A percentile compares a stretch with the other conserved stretches of the same genome.
Conservation (phyloP, 768 basidiomycete species). For the Amanita rubescens region DNA sequence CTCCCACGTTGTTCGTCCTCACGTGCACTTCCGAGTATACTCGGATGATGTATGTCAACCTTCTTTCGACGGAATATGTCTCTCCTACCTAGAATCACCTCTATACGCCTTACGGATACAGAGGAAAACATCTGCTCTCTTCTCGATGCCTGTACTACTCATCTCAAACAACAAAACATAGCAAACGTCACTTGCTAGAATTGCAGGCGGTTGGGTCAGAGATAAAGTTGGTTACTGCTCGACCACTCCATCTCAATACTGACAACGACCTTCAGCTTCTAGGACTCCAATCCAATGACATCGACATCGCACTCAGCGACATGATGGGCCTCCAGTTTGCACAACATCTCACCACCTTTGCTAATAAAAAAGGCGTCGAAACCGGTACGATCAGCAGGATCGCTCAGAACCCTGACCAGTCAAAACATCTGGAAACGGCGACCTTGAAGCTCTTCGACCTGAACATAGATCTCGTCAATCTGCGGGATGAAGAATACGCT, state of each 20-base stretch:
- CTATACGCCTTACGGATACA: constrained; percentile 53
- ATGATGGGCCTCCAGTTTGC: constrained; percentile 93
- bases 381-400: constrained; percentile 71
- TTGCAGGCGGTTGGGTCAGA: constrained; percentile 98
- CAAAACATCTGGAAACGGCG: constrained; percentile 96
- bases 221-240: constrained; percentile 68
- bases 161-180: constrained; percentile 47
- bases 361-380: constrained; percentile 39
- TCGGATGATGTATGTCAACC: too few relatives aligned
- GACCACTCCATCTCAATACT: background rate
- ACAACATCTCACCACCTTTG: constrained; percentile 61
- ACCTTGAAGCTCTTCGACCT: constrained; percentile 71
- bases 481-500: constrained; percentile 89
- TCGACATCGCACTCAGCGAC: constrained; percentile 84
- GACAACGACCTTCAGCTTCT: constrained; percentile 48
- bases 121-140: constrained; percentile 69
- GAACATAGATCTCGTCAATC: constrained; percentile 90
- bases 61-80: too few relatives aligned
- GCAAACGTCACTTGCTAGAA: constrained; percentile 62
- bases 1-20: constrained; percentile 5
- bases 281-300: constrained; percentile 76
- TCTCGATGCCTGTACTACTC: constrained; percentile 69
- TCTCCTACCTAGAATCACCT: too few relatives aligned
- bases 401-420: constrained; percentile 92
- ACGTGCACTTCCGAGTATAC: too few relatives aligned